A percentile compares a stretch with the other conserved stretches of the same genome.
phyloP scores from a whole-genome alignment of 495 filamentous ascomycete genomes.

The Gamarada debralockiae region DNA sequence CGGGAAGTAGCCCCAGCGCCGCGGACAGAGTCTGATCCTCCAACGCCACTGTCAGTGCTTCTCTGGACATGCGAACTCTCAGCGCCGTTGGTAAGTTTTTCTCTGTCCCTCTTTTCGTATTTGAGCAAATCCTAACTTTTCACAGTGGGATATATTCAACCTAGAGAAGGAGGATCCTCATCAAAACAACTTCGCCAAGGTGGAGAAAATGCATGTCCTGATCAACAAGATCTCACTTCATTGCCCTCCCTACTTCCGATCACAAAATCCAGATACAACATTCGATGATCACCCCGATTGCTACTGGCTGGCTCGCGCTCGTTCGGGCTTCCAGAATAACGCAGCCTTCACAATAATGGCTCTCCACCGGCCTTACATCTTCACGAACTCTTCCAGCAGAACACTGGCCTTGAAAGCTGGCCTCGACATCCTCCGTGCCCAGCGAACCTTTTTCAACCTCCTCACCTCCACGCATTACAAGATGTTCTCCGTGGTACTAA shows the following conservation, averaged over 20 bases:
- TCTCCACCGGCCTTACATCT: slow-evolving; percentile 60
- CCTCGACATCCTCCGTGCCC: slow-evolving; percentile 50
- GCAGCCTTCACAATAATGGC: slow-evolving; percentile 52
- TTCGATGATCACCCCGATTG: slow-evolving; percentile 47
- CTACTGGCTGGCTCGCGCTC: slow-evolving; percentile 46
- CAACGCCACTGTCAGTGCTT: slow-evolving; percentile 30
- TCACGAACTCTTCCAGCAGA: slow-evolving; percentile 47
- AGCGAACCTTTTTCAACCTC: slow-evolving; percentile 44
- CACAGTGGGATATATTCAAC: slow-evolving; percentile 23
- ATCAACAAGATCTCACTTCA: slow-evolving; percentile 41
- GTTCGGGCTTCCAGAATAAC: slow-evolving; percentile 42
- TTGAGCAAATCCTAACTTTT: too few species aligned
- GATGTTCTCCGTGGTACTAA: slow-evolving; percentile 51
- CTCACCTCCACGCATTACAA: slow-evolving; percentile 50
- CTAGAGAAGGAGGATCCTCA: slow-evolving; percentile 49
- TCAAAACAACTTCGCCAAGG: slow-evolving; percentile 45
- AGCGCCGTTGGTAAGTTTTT: slow-evolving; percentile 6
- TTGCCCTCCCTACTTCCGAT: slow-evolving; percentile 44
- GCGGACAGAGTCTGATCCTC: slow-evolving; percentile 30
- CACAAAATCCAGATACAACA: slow-evolving; percentile 49
- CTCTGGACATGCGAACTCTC: slow-evolving; percentile 22
- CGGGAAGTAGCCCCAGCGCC: slow-evolving; percentile 27
- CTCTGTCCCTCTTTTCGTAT: too few species aligned
- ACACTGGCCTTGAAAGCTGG: slow-evolving; percentile 51
- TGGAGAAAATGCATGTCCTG: slow-evolving; percentile 49